Evolutionary conservation across 306 rosid species (phyloP), one percentile per base, ranked within the genome.

Genomic region (Pyrus bretschneideri): DNA sequence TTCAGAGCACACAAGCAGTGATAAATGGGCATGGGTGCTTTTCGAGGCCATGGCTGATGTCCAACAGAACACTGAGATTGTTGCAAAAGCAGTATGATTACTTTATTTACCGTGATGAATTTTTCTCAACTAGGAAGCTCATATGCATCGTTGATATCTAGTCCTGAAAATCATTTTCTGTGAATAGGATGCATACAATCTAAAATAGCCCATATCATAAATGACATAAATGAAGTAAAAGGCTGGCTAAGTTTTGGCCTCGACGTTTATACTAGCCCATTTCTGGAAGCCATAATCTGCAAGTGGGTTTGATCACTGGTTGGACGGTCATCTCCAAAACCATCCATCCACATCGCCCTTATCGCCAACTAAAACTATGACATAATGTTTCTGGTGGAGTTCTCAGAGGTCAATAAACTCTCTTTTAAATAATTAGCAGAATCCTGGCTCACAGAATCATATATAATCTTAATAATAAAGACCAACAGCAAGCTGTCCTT

Each of bases 11-110:
- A 75, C 76, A 69, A 79, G 81, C 81, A 83, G 93, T 78, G 92
- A 95, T 77, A 95, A 90, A 79, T 95, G 98, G 98, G 98, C 97
- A 55, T 95, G 98, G 98, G 97, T 95, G 82, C 88, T 95, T 40
- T 95, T 95, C 42, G 93, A 90, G 82, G 81, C 85, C 85, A 81
- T 79, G 3, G 78, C 84, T 42, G 93, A 91, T 80, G 83, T 91
- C 80, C 80, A 6, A 67, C 84, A 35, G 54, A 86, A 82, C 86
- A 90, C 86, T 0, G 92, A 90, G 87, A 89, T 95, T 68, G 64
- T 90, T 75, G 97, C 97, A 13, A 95, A 95, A 92, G 98, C 97
- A 54, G 97, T 90, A 92, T 52, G 96, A 80, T 74, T 52, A 25
- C 25, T 44, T 31, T 31, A 62, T 60, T 29, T 55, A 2, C 72